Conservation (phyloP, 306 rosid species). For the Vigna angularis region DNA sequence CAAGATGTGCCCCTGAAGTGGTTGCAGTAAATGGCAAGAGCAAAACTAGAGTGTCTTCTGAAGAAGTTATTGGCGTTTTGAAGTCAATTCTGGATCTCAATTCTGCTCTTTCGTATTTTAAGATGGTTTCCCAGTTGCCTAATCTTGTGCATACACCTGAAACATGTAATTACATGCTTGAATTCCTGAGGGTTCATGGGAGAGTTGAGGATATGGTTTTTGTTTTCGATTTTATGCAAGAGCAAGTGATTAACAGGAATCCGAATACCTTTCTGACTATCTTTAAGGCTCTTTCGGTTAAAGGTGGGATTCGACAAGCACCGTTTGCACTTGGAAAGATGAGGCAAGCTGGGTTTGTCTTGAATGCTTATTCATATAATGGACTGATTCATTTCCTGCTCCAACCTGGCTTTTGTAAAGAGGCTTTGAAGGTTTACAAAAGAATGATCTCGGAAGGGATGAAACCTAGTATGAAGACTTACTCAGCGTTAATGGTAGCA, state of each 20-base stretch:
- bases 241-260: slow-evolving; percentile 67
- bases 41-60: slow-evolving; percentile 59
- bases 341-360: slow-evolving; percentile 69
- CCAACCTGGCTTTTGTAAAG: slow-evolving; percentile 70
- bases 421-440: slow-evolving; percentile 81
- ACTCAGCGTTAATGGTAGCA: slow-evolving; percentile 93
- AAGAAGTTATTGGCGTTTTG: slow-evolving; percentile 65
- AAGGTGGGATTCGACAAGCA: slow-evolving; percentile 84
- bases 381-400: slow-evolving; percentile 83
- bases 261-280: slow-evolving; percentile 70
- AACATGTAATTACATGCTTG: slow-evolving; percentile 91
- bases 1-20: slow-evolving; percentile 50
- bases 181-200: slow-evolving; percentile 58
- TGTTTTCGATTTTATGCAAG: slow-evolving; percentile 87
- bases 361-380: slow-evolving; percentile 92
- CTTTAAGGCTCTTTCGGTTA: slow-evolving; percentile 68
- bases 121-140: slow-evolving; percentile 64
- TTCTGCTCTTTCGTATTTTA: slow-evolving; percentile 71
- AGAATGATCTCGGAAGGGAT: slow-evolving; percentile 73
- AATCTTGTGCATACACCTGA: slow-evolving; percentile 77
- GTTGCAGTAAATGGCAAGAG: slow-evolving; percentile 49
- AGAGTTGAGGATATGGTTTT: slow-evolving; percentile 77
- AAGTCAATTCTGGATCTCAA: slow-evolving; percentile 70
- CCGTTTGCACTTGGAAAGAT: slow-evolving; percentile 67
- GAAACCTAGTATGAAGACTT: slow-evolving; percentile 91